These are phyloP conservation scores for Pseudocercospora pini-densiflorae DNA, from an alignment of 2,329 filamentous ascomycete genomes.

Conservation along the genomic window DNA sequence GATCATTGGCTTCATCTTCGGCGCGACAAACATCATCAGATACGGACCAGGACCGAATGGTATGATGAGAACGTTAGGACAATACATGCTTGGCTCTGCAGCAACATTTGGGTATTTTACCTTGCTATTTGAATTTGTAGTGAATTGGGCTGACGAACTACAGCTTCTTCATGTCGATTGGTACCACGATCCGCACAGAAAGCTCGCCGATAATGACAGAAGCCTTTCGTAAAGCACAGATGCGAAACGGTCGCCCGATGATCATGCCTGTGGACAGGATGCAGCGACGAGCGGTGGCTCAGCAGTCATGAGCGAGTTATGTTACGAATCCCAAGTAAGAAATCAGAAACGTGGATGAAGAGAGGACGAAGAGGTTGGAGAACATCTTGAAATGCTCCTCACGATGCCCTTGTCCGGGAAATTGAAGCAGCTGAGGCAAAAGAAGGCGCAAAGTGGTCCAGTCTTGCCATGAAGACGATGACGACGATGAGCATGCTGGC, in stretches of 20 bases:
- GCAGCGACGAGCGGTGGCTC: slow-evolving; percentile 18
- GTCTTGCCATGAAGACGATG: neutral
- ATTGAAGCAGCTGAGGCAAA: too few relatives aligned
- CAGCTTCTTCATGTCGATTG: slow-evolving; percentile 98
- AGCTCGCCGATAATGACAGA: slow-evolving; percentile 75
- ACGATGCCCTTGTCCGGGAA: too few relatives aligned
- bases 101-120: slow-evolving; percentile 86
- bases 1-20: slow-evolving; percentile 98
- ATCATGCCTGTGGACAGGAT: slow-evolving; percentile 59
- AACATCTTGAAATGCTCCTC: neutral
- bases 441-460: neutral
- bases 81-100: slow-evolving; percentile 95
- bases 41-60: slow-evolving; percentile 93
- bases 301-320: slow-evolving; percentile 10
- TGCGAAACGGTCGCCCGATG: slow-evolving; percentile 66
- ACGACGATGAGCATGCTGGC: neutral
- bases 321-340: neutral
- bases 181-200: slow-evolving; percentile 93
- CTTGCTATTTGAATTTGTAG: neutral
- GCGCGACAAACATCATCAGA: slow-evolving; percentile 88
- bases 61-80: slow-evolving; percentile 89
- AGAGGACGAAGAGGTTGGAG: neutral
- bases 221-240: slow-evolving; percentile 73
- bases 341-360: neutral
- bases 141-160: neutral